Percentiles rank a stretch among this genome's conserved stretches.
phyloP scores from a whole-genome alignment of 768 basidiomycete genomes.

The Artomyces pyxidatus region DNA sequence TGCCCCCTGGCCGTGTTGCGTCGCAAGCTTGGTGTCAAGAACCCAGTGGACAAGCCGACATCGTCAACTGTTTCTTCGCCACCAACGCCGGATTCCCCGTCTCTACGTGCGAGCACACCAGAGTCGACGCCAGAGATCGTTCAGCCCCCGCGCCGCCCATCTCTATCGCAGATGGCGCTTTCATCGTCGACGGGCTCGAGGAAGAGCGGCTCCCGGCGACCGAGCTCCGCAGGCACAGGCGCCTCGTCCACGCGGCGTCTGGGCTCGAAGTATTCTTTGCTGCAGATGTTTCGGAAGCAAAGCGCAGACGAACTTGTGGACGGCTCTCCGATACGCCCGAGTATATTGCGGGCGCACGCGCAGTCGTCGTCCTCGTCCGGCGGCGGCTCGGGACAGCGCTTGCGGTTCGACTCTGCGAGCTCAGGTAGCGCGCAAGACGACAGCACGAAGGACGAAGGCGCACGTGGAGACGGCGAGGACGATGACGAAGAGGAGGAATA shows the following conservation, averaged over 20 bases:
- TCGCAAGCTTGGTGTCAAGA: background rate
- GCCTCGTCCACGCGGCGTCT: constrained; percentile 54
- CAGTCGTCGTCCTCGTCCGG: constrained; percentile 30
- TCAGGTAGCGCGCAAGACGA: constrained; percentile 1
- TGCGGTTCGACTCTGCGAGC: constrained; percentile 8
- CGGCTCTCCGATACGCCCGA: constrained; percentile 27
- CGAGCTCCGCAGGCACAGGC: constrained; percentile 55
- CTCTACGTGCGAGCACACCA: background rate
- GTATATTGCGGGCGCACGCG: constrained; percentile 33
- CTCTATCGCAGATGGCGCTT: background rate
- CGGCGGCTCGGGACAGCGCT: constrained; percentile 1
- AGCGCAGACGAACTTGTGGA: constrained; percentile 24
- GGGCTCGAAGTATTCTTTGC: constrained; percentile 64
- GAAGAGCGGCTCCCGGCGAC: constrained; percentile 32
- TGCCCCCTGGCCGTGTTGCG: background rate
- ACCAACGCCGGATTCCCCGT: constrained; percentile 8
- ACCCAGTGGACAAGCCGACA: constrained; percentile 4
- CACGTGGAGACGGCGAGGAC: constrained; percentile 14
- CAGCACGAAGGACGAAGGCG: constrained; percentile 5
- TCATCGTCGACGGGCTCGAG: background rate
- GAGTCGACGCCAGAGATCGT: background rate
- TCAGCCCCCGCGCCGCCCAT: constrained; percentile 3
- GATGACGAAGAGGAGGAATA: constrained; percentile 27
- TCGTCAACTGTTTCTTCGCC: constrained; percentile 1
- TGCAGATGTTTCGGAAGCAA: constrained; percentile 65